Conservation (phyloP, 768 basidiomycete species). For the Hygrocybe punicea region DNA sequence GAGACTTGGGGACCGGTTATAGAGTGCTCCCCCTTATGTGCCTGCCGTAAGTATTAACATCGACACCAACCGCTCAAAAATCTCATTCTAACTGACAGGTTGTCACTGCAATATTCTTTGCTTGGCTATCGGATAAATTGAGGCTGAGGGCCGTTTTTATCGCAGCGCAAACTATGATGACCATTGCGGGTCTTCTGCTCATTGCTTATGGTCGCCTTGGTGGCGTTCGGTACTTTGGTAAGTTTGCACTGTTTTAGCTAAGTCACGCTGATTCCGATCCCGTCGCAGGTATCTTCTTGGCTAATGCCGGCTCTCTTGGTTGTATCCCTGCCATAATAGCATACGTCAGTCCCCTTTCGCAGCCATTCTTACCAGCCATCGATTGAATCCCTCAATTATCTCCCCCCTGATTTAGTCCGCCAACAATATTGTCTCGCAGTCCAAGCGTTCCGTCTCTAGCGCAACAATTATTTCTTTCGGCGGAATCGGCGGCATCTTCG, state of each 20-base stretch:
- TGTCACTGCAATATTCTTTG: constrained; percentile 33
- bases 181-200: constrained; percentile 41
- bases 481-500: constrained; percentile 48
- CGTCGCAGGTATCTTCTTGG: constrained; percentile 43
- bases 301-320: constrained; percentile 44
- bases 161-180: constrained; percentile 40
- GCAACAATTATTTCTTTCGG: constrained; percentile 47
- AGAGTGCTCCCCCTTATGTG: constrained; percentile 50
- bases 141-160: constrained; percentile 43
- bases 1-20: background rate
- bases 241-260: constrained; percentile 4
- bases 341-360: constrained; percentile 36
- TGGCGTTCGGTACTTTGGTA: constrained; percentile 45
- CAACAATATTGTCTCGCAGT: constrained; percentile 50
- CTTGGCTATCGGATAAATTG: constrained; percentile 47
- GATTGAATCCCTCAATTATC: background rate
- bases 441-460: constrained; percentile 48
- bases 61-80: background rate
- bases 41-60: constrained; percentile 39
- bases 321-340: constrained; percentile 48
- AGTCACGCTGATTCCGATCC: background rate
- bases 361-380: background rate
- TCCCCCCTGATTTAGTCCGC: constrained; percentile 34
- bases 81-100: constrained; percentile 8
- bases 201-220: constrained; percentile 37